These are phyloP conservation scores for Arxiozyma slooffiae DNA, from an alignment of 1,139 yeast species.

Conservation along the genomic window DNA sequence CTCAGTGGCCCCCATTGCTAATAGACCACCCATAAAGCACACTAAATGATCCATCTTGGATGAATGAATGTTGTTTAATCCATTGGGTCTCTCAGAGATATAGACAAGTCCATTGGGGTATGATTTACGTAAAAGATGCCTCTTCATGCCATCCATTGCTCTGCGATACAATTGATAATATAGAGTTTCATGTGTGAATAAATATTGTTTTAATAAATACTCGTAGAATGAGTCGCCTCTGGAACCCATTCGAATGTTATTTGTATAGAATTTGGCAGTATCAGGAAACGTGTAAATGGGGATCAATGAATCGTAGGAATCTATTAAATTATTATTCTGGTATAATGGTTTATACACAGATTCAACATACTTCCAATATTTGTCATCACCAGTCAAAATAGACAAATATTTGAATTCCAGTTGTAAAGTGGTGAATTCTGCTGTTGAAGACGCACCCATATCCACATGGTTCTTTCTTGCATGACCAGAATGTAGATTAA, in stretches of 20 bases:
- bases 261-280: conserved; percentile 59
- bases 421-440: conserved; percentile 84
- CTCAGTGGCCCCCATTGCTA: conserved; percentile 82
- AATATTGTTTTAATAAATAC: conserved; percentile 73
- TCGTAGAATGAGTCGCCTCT: conserved; percentile 93
- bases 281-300: conserved; percentile 75
- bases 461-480: conserved; percentile 58
- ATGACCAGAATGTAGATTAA: conserved; percentile 56
- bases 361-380: conserved; percentile 75
- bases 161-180: conserved; percentile 65
- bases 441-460: conserved; percentile 69
- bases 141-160: conserved; percentile 63
- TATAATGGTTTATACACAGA: conserved; percentile 60
- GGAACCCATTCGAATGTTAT: conserved; percentile 68
- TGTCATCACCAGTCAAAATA: conserved; percentile 64
- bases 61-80: conserved; percentile 46
- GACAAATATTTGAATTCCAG: conserved; percentile 80
- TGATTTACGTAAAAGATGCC: conserved; percentile 52
- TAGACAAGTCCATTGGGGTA: conserved; percentile 55
- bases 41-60: conserved; percentile 90
- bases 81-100: conserved; percentile 70
- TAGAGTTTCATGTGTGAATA: conserved; percentile 64
- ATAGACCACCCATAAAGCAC: conserved; percentile 83
- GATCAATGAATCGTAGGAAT: conserved; percentile 52
- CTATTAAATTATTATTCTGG: conserved; percentile 21